Evolutionary conservation across 2,329 filamentous ascomycete species (phyloP).

Genomic region (Colletotrichum graminicola): DNA sequence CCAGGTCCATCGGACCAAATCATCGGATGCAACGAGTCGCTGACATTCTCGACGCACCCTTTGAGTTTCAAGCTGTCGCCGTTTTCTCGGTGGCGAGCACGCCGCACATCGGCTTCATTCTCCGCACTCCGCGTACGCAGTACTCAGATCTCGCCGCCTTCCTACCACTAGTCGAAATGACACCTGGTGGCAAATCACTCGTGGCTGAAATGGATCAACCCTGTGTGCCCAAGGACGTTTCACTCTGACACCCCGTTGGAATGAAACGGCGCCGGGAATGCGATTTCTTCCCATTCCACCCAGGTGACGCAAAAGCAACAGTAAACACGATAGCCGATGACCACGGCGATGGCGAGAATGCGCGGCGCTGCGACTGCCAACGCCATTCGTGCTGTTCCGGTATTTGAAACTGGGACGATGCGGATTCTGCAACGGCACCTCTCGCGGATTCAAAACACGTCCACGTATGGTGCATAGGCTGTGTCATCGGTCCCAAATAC

Average conservation of each 20-base stretch:
- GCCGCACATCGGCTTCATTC: constrained; percentile 5
- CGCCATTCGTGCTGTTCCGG: constrained; percentile 14
- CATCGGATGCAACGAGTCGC: not conserved
- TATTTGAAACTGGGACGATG: constrained; percentile 4
- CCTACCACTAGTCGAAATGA: constrained; percentile 15
- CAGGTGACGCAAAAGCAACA: constrained; percentile 15
- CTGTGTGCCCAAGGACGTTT: constrained; percentile 21
- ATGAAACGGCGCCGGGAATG: constrained; percentile 21
- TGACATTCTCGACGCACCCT: not conserved
- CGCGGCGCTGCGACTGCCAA: constrained; percentile 12
- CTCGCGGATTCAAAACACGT: constrained; percentile 6
- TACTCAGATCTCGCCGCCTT: not conserved
- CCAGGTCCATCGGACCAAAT: not conserved
- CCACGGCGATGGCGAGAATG: constrained; percentile 23
- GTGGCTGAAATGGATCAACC: constrained; percentile 8
- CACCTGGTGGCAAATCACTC: constrained; percentile 13
- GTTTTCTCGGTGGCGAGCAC: constrained; percentile 10
- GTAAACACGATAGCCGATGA: not conserved
- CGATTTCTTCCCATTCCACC: not conserved
- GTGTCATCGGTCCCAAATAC: constrained; percentile 4
- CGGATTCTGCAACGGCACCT: constrained; percentile 29
- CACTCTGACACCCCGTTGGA: constrained; percentile 29
- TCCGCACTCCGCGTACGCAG: constrained; percentile 8
- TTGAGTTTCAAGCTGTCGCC: not conserved
- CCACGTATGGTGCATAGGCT: not conserved